phyloP scores from a whole-genome alignment of 108 stramenopile genomes.

The Mayamaea pseudoterrestris region DNA sequence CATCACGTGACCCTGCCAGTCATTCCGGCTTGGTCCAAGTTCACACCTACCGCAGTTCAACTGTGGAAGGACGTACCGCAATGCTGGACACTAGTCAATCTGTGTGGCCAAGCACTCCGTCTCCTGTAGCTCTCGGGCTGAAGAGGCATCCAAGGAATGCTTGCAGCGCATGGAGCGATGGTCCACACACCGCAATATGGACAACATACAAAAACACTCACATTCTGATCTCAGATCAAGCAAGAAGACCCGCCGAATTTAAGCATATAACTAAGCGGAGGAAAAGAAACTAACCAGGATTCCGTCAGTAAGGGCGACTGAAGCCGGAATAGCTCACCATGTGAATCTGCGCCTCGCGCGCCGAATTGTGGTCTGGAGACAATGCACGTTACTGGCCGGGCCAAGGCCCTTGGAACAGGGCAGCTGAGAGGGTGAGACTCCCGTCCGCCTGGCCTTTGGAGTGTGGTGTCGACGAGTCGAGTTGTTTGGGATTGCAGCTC shows the following conservation, averaged over 20 bases:
- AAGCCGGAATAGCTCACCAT: slow-evolving; percentile 88
- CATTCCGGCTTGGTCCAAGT: slow-evolving; percentile 4
- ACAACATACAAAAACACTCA: not conserved
- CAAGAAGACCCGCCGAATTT: slow-evolving; percentile 93
- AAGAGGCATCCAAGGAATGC: not conserved
- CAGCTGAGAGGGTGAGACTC: slow-evolving; percentile 89
- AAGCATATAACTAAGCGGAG: slow-evolving; percentile 97
- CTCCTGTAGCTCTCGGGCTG: slow-evolving; percentile 9
- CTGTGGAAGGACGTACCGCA: too few species aligned
- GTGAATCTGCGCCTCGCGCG: slow-evolving; percentile 61
- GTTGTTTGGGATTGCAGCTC: slow-evolving; percentile 95
- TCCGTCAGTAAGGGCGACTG: slow-evolving; percentile 93
- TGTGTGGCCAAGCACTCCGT: slow-evolving; percentile 1
- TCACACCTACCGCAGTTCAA: too few species aligned
- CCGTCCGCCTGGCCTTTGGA: slow-evolving; percentile 72
- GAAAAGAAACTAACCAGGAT: slow-evolving; percentile 95
- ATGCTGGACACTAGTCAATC: not conserved
- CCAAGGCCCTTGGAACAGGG: slow-evolving; percentile 86
- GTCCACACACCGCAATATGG: not conserved
- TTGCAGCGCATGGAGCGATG: not conserved
- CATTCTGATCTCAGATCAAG: slow-evolving; percentile 61
- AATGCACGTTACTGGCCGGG: slow-evolving; percentile 38
- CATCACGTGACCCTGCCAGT: too few species aligned
- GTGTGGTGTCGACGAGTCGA: slow-evolving; percentile 75
- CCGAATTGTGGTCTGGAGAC: slow-evolving; percentile 84